Percentiles rank a stretch among this genome's conserved stretches.
Conservation (phyloP, 768 basidiomycete species). For the Lactarius vividus region DNA sequence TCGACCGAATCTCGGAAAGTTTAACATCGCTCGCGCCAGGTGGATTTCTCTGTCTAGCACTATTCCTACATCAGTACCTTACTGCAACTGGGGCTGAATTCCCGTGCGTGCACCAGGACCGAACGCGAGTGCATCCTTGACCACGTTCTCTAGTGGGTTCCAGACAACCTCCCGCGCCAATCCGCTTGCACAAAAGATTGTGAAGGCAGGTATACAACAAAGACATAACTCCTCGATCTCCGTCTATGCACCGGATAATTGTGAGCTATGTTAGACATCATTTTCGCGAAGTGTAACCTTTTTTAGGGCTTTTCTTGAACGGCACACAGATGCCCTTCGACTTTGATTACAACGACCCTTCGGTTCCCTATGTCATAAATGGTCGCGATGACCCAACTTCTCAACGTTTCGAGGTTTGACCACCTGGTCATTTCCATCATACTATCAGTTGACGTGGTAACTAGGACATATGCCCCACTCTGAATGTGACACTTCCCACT, state of each 20-base stretch:
- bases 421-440: not conserved
- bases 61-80: slow-evolving; percentile 58
- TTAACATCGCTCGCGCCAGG: slow-evolving; percentile 33
- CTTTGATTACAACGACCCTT: slow-evolving; percentile 36
- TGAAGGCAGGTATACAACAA: slow-evolving; percentile 49
- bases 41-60: slow-evolving; percentile 59
- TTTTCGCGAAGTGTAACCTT: not conserved
- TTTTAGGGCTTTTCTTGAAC: slow-evolving; percentile 35
- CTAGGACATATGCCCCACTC: slow-evolving; percentile 39
- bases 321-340: slow-evolving; percentile 30
- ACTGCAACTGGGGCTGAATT: slow-evolving; percentile 50
- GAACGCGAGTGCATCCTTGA: not conserved
- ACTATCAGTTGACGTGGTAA: not conserved
- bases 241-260: slow-evolving; percentile 50
- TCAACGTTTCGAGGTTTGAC: slow-evolving; percentile 36
- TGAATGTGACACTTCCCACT: not conserved
- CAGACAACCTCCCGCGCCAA: slow-evolving; percentile 53
- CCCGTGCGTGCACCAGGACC: slow-evolving; percentile 40
- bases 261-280: slow-evolving; percentile 35
- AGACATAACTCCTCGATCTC: slow-evolving; percentile 37
- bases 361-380: slow-evolving; percentile 33
- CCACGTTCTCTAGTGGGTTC: slow-evolving; percentile 45
- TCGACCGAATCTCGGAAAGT: not conserved
- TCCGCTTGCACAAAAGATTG: slow-evolving; percentile 56
- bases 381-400: slow-evolving; percentile 33